These are phyloP conservation scores for Suillus subluteus DNA, from an alignment of 768 basidiomycete genomes.

Conservation along the genomic window DNA sequence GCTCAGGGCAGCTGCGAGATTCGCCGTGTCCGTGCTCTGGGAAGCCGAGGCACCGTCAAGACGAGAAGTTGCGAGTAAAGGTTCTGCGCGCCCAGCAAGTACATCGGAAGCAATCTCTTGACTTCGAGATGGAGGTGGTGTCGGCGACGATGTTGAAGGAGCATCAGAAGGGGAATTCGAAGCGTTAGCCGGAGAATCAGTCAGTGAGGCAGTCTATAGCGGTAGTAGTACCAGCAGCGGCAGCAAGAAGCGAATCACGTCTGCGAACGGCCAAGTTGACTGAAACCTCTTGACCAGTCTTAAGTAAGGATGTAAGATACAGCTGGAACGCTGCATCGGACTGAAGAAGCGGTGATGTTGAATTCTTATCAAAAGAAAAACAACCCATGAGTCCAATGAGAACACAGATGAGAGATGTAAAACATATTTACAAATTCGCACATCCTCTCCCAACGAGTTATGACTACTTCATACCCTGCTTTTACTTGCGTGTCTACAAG, in stretches of 20 bases:
- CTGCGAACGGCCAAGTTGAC: constrained; percentile 69
- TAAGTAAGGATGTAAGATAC: constrained; percentile 72
- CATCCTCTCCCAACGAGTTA: constrained; percentile 83
- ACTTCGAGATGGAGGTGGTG: constrained; percentile 39
- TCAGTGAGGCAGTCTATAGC: constrained; percentile 21
- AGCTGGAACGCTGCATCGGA: constrained; percentile 75
- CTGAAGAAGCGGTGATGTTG: constrained; percentile 66
- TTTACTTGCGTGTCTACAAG: constrained; percentile 65
- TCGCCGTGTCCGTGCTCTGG: constrained; percentile 40
- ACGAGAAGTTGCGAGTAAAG: constrained; percentile 1
- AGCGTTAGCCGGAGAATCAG: constrained; percentile 3
- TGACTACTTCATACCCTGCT: constrained; percentile 71
- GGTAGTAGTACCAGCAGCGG: constrained; percentile 24
- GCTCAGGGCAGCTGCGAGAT: constrained; percentile 44
- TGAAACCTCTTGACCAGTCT: constrained; percentile 56
- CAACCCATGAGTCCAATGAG: constrained; percentile 14
- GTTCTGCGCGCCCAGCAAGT: constrained; percentile 33
- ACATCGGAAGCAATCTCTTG: constrained; percentile 47
- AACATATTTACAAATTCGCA: constrained; percentile 72
- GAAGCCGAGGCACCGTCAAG: constrained; percentile 10
- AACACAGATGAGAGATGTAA: not conserved
- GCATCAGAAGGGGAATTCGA: constrained; percentile 19
- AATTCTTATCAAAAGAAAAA: constrained; percentile 48
- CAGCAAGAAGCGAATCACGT: constrained; percentile 64
- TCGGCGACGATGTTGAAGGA: constrained; percentile 17